A percentile compares a stretch with the other conserved stretches of the same genome.
Evolutionary conservation across 2,329 filamentous ascomycete genomes (phyloP).

Genomic region (Stachybotrys chlorohalonatus): DNA sequence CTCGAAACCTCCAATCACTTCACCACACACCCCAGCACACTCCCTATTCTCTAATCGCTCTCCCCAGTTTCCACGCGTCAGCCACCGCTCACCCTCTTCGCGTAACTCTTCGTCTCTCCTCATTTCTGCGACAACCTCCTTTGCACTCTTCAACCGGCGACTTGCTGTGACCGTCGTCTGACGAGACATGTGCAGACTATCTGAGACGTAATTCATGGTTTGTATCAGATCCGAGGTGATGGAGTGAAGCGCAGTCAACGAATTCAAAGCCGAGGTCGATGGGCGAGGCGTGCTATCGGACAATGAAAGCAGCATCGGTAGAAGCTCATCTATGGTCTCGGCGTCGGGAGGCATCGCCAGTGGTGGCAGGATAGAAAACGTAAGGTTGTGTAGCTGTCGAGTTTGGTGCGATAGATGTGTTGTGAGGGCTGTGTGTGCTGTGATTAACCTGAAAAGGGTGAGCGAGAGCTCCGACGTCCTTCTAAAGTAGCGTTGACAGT

Average conservation of each 20-base stretch:
- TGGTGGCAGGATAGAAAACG: constrained; percentile 62
- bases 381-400: constrained; percentile 63
- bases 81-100: constrained; percentile 75
- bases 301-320: constrained; percentile 58
- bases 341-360: constrained; percentile 52
- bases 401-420: constrained; percentile 69
- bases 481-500: constrained; percentile 1
- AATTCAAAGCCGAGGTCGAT: constrained; percentile 52
- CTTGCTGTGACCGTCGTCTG: constrained; percentile 79
- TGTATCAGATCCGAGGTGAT: constrained; percentile 67
- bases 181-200: constrained; percentile 88
- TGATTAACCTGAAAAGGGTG: constrained; percentile 53
- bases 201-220: constrained; percentile 76
- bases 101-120: constrained; percentile 71
- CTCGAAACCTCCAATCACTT: constrained; percentile 88
- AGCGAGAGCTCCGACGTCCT: neutral
- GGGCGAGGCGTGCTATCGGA: constrained; percentile 58
- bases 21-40: constrained; percentile 73
- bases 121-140: constrained; percentile 80
- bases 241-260: constrained; percentile 58
- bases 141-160: constrained; percentile 69
- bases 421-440: constrained; percentile 64
- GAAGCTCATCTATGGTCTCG: constrained; percentile 58
- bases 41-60: constrained; percentile 66
- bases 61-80: constrained; percentile 77